Base-by-base conservation (phyloP, 2,329 filamentous ascomycete species). In the Trichophyton equinum region DNA sequence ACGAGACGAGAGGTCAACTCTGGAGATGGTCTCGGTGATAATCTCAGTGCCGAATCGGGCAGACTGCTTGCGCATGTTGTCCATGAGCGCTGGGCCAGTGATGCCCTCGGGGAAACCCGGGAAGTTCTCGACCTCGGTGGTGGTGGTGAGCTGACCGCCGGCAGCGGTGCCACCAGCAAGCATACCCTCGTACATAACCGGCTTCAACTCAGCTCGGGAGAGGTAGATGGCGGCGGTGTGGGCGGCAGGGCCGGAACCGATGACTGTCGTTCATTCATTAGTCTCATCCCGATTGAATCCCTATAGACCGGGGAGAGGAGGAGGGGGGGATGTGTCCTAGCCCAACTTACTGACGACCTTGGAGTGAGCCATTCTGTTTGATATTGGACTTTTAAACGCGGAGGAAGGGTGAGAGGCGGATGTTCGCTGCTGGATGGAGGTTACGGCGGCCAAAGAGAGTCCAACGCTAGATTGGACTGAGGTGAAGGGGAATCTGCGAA, bases 191-290 rank as follows among this genome's bases (percentile, higher is more conserved):
- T 97, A 99, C 67, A 99, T 82, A 65, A 96, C 88, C 65, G 94
- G 94, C 77, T 95, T 89, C 73, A 99, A 78, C 74, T 99, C 92
- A 64, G 94, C 94, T 73, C 94, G 88, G 56, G 91, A 88, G 69
- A 96, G 86, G 78, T 99, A 99, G 73, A 99, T 85, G 74, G 94
- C 94, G 64, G 94, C 94, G 55, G 94, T 99, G 79, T 99, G 94
- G 76, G 91, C 94, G 68, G 91, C 94, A 65, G 94, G 94, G 79
- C 94, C 94, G 64, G 94, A 99, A 79, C 94, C 91, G 77, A 89
- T 87, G 72, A 91, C 82, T 85, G 62, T 64, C 63, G 22, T 40
- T 33, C 20, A 7, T 38, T 38, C 33, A 27, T 36, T 9, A 36
- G 20, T 56, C 42, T 36, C 30, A 15, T n/a, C 9, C 33, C 33